Conservation (phyloP, 1,139 yeast species). For the Kazachstania sp. region DNA sequence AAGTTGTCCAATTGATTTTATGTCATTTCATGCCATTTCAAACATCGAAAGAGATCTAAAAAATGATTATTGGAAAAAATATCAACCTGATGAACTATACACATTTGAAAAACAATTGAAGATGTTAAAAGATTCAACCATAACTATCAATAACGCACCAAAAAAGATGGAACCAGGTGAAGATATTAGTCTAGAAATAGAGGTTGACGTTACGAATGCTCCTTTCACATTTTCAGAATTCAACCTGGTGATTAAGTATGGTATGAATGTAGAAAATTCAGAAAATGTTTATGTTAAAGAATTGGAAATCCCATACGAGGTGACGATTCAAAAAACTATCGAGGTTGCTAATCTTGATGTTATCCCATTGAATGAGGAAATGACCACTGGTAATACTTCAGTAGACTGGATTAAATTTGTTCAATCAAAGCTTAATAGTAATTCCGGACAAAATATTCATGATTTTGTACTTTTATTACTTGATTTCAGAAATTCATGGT, state of each 20-base stretch:
- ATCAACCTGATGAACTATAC: constrained; percentile 23
- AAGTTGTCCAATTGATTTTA: constrained; percentile 20
- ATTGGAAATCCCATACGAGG: constrained; percentile 27
- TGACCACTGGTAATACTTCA: constrained; percentile 7
- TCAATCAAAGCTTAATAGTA: constrained; percentile 6
- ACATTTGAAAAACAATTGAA: constrained; percentile 21
- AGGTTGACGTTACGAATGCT: constrained; percentile 31
- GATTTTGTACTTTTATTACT: constrained; percentile 24
- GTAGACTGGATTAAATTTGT: constrained; percentile 22
- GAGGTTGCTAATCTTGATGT: constrained; percentile 28
- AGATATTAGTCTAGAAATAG: constrained; percentile 40
- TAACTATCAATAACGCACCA: constrained; percentile 18
- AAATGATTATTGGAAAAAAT: constrained; percentile 26
- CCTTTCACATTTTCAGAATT: constrained; percentile 28
- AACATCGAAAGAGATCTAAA: constrained; percentile 23
- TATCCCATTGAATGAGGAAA: constrained; percentile 21
- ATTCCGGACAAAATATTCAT: constrained; percentile 6
- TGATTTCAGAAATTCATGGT: constrained; percentile 30
- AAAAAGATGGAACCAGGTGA: constrained; percentile 20
- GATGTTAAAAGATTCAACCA: constrained; percentile 18
- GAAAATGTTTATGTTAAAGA: constrained; percentile 25
- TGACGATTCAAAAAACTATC: constrained; percentile 31
- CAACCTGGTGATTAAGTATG: constrained; percentile 26
- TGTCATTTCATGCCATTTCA: constrained; percentile 19
- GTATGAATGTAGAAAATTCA: constrained; percentile 16